Conservation (phyloP, 2,329 filamentous ascomycete species). For the Nannizziopsis arthrosporioides region DNA sequence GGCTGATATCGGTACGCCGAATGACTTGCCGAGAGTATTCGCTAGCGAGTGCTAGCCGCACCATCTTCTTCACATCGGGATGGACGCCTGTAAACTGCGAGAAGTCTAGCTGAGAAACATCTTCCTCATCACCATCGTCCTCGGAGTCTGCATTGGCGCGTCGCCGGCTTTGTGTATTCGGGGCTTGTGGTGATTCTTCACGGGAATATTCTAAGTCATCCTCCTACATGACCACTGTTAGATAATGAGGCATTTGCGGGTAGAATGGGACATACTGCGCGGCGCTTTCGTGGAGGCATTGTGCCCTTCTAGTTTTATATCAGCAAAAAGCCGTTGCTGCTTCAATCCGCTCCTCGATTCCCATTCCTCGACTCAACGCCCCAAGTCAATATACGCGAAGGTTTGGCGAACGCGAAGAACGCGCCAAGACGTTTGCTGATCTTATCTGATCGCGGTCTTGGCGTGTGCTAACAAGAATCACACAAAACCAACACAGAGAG, state of each 20-base stretch:
- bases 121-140: slow-evolving; percentile 2
- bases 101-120: not conserved
- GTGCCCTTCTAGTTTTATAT: not conserved
- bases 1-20: slow-evolving; percentile 45
- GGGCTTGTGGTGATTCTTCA: slow-evolving; percentile 1
- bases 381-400: no score
- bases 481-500: no score
- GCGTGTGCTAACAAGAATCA: no score
- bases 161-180: slow-evolving; percentile 12
- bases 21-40: slow-evolving; percentile 50
- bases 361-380: no score
- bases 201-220: slow-evolving; percentile 3
- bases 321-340: not conserved
- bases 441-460: no score
- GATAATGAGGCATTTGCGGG: not conserved
- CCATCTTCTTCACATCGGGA: slow-evolving; percentile 47
- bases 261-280: slow-evolving; percentile 9
- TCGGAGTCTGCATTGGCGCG: slow-evolving; percentile 11
- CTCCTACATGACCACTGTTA: not conserved
- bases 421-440: no score
- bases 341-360: no score
- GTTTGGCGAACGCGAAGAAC: no score
- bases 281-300: slow-evolving; percentile 14
- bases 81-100: slow-evolving; percentile 1
- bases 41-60: slow-evolving; percentile 49